Base-by-base conservation (phyloP, 2,329 filamentous ascomycete species). In the Orbilia ellipsospora region DNA sequence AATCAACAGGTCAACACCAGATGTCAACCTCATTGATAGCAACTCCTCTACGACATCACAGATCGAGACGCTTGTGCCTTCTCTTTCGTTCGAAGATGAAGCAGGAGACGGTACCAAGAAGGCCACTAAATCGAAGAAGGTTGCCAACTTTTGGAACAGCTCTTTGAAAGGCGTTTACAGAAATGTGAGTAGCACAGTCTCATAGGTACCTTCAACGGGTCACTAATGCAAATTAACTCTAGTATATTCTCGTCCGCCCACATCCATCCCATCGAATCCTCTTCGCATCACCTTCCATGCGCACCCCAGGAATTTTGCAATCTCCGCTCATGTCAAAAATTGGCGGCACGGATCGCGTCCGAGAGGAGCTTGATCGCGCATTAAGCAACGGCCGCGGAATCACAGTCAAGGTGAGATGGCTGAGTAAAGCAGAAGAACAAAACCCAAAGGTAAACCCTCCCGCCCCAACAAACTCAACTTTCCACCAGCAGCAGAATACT, bases 381-480 rank as follows among this genome's bases (percentile, higher is more conserved):
- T 86, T 94, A 20, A 86, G 86, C 4, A 87, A 90, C 78, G 90
- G 90, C 0, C 87, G 88, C 52, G 89, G 90, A 55, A 89, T 93
- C 4, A 93, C 91, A 0, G 90, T 90, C 2, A 92, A 92, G 80
- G 87, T 94, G 13, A 87, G 88, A 62, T 94, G 90, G 91, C 82
- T 92, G 0, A 85, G 84, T 54, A 83, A 84, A 51, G 82, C 82
- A 4, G 84, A 86, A 40, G 82, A 84, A 16, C 69, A 74, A 45
- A 74, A 61, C 18, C 63, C 69, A 63, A 67, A 74, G 50, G 69
- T 74, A 63, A 26, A 16, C n/a, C 4, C 8, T 6, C 12, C 16
- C 18, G 10, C 10, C 40, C 45, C 8, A 1, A 48, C 2, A 23
- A 23, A 4, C 23, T 4, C 23, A 18, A 7, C 61, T 64, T 23